phyloP scores from a whole-genome alignment of 2,329 filamentous ascomycete genomes.

The Trichoderma lentiforme region DNA sequence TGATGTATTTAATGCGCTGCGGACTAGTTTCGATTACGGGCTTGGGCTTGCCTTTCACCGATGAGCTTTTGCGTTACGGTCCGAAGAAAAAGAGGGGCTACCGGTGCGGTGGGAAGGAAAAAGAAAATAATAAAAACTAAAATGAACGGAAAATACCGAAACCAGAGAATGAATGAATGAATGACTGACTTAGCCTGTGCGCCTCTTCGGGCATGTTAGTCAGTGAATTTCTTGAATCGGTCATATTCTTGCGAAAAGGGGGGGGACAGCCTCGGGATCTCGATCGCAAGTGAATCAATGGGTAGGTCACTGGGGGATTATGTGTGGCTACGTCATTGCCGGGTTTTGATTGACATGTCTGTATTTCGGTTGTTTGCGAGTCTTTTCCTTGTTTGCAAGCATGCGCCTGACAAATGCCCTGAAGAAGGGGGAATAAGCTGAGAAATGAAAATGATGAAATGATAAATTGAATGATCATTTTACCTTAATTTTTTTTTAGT shows the following conservation, averaged over 20 bases:
- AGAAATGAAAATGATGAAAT: not conserved
- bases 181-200: not conserved
- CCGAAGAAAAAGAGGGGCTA: not conserved
- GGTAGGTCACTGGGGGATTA: not conserved
- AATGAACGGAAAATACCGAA: not conserved
- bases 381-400: not conserved
- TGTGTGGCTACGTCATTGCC: constrained; percentile 6
- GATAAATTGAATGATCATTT: not conserved
- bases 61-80: constrained; percentile 4
- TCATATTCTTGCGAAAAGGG: not conserved
- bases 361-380: not conserved
- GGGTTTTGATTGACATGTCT: not conserved
- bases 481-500: not conserved
- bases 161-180: not conserved
- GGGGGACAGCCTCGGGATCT: not conserved
- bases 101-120: not conserved
- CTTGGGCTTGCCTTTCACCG: not conserved
- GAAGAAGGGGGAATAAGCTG: not conserved
- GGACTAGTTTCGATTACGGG: not conserved
- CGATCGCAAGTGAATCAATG: not conserved
- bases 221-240: not conserved
- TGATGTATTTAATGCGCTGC: not conserved
- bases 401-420: not conserved
- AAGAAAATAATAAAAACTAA: not conserved
- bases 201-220: not conserved